Evolutionary conservation across 2,329 filamentous ascomycete genomes (phyloP).

Genomic region (Cytospora mali): DNA sequence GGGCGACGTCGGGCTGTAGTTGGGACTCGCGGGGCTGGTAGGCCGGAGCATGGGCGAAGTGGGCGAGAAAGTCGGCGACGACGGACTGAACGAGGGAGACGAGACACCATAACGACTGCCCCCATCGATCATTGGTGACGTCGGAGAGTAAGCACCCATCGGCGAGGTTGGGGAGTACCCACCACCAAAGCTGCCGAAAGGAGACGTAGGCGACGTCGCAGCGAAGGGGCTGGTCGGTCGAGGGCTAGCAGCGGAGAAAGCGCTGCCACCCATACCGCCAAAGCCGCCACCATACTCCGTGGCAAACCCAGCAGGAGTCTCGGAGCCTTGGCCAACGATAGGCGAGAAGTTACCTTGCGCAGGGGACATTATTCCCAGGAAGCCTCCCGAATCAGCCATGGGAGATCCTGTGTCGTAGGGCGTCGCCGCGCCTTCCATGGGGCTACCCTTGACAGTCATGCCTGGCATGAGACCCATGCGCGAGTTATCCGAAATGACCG

Average conservation of each 20-base stretch:
- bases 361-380: conserved; percentile 65
- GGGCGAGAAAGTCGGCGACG: conserved; percentile 65
- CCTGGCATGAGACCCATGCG: conserved; percentile 81
- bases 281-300: conserved; percentile 60
- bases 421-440: conserved; percentile 82
- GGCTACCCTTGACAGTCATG: conserved; percentile 74
- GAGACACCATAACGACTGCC: conserved; percentile 58
- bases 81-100: conserved; percentile 61
- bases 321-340: conserved; percentile 74
- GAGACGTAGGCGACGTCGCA: conserved; percentile 63
- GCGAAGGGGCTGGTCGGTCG: conserved; percentile 76
- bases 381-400: conserved; percentile 68
- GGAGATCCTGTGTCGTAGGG: conserved; percentile 91
- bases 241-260: conserved; percentile 58
- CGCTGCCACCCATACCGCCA: conserved; percentile 36
- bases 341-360: conserved; percentile 72
- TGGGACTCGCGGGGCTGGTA: conserved; percentile 59
- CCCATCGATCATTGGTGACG: conserved; percentile 66
- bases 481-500: conserved; percentile 89
- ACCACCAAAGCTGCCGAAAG: conserved; percentile 58
- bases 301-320: conserved; percentile 67
- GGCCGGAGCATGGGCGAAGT: conserved; percentile 62
- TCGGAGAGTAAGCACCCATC: conserved; percentile 74
- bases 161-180: conserved; percentile 80
- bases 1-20: conserved; percentile 67